Conservation (phyloP, 306 rosid genomes). For the Cicer pinnatifidum region DNA sequence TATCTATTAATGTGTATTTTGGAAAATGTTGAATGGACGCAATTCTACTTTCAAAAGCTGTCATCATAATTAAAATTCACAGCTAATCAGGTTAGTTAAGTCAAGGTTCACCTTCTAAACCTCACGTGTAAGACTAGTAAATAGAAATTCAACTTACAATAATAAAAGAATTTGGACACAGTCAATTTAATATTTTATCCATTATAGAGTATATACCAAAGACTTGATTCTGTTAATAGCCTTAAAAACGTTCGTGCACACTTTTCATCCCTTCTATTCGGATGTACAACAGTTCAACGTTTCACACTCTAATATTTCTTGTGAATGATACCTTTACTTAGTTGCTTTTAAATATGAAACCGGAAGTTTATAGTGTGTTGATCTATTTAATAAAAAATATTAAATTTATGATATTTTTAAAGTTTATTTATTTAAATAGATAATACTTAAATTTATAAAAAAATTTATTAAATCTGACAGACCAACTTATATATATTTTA, state of each 20-base stretch:
- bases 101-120: neutral
- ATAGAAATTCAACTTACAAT: constrained; percentile 4
- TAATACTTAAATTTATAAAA: too few relatives aligned
- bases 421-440: too few relatives aligned
- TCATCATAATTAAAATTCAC: constrained; percentile 1
- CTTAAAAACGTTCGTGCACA: neutral
- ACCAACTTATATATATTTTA: too few relatives aligned
- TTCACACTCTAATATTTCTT: too few relatives aligned
- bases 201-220: neutral
- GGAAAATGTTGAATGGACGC: constrained; percentile 14
- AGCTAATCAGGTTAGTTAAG: neutral
- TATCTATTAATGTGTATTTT: neutral
- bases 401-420: too few relatives aligned
- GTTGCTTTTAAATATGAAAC: too few relatives aligned
- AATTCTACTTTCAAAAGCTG: constrained; percentile 17
- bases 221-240: neutral
- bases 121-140: constrained; percentile 13
- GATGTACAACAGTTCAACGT: too few relatives aligned
- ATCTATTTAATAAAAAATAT: too few relatives aligned
- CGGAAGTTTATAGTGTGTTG: too few relatives aligned
- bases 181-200: constrained; percentile 18
- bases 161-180: neutral
- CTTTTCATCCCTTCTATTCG: too few relatives aligned
- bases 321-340: too few relatives aligned
- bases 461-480: too few relatives aligned